These are phyloP conservation scores for Venturiaceae sp. DNA, from an alignment of 2,329 filamentous ascomycete genomes.

Conservation along the genomic window DNA sequence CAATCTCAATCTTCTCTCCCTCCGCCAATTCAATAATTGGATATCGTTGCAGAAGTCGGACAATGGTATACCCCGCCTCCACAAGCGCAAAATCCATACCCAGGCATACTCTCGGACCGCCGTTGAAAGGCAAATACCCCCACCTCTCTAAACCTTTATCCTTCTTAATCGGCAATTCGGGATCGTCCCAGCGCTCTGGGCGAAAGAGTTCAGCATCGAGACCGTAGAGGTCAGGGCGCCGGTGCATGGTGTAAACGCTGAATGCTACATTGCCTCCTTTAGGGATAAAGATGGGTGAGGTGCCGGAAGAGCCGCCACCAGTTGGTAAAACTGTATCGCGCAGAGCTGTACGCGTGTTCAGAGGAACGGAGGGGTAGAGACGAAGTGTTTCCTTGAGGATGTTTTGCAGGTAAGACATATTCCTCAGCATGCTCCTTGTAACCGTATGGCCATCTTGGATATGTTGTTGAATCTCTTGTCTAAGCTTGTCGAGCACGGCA, in stretches of 20 bases:
- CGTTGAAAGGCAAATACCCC: constrained; percentile 29
- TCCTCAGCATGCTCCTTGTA: background rate
- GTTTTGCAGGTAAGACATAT: background rate
- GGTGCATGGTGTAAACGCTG: constrained; percentile 63
- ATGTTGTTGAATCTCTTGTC: background rate
- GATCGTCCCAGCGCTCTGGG: constrained; percentile 28
- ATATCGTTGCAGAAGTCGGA: constrained; percentile 9
- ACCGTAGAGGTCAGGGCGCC: constrained; percentile 44
- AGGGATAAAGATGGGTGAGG: background rate
- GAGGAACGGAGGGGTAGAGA: constrained; percentile 2
- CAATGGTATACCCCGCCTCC: constrained; percentile 3
- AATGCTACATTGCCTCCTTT: constrained; percentile 60
- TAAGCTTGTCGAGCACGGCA: background rate
- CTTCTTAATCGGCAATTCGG: constrained; percentile 16
- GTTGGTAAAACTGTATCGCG: background rate
- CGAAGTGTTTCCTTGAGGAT: constrained; percentile 6
- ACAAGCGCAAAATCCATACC: constrained; percentile 4
- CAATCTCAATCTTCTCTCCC: constrained; percentile 12
- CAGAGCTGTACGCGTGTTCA: background rate
- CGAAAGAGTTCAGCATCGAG: constrained; percentile 31
- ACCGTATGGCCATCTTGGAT: background rate
- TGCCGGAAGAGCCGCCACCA: constrained; percentile 3
- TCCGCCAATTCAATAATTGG: constrained; percentile 9
- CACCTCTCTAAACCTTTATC: constrained; percentile 17
- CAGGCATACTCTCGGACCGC: constrained; percentile 15